Percentiles rank a stretch among this genome's conserved stretches.
phyloP scores from a whole-genome alignment of 768 basidiomycete species.

The Tubosaeta sp. region DNA sequence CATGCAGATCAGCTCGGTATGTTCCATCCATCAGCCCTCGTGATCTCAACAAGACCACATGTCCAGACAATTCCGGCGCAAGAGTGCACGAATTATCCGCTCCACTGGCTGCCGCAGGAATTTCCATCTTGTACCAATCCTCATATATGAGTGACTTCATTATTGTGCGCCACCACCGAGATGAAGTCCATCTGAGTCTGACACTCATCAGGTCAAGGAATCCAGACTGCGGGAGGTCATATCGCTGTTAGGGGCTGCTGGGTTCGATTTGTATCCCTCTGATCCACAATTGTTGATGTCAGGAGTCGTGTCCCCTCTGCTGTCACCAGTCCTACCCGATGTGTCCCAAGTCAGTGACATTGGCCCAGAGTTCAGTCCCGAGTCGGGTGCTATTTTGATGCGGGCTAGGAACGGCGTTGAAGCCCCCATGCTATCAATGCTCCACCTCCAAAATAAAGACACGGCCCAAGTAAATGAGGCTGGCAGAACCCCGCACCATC shows the following conservation, averaged over 20 bases:
- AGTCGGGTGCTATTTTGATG: conserved; percentile 45
- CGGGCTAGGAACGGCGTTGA: conserved; percentile 42
- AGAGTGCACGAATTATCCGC: conserved; percentile 74
- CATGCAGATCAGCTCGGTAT: conserved; percentile 67
- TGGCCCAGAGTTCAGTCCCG: conserved; percentile 28
- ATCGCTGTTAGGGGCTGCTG: conserved; percentile 51
- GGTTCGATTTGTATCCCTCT: conserved; percentile 61
- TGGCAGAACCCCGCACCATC: conserved; percentile 5
- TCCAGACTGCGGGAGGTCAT: conserved; percentile 60
- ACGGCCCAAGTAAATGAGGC: conserved; percentile 2
- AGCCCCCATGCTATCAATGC: conserved; percentile 13
- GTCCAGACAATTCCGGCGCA: conserved; percentile 61
- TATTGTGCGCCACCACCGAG: conserved; percentile 47
- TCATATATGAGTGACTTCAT: conserved; percentile 83
- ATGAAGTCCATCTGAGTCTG: background rate
- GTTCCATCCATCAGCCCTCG: conserved; percentile 16
- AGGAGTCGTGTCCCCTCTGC: conserved; percentile 28
- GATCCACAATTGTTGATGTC: conserved; percentile 36
- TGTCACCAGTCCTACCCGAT: conserved; percentile 31
- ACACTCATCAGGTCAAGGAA: conserved; percentile 55
- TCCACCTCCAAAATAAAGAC: conserved; percentile 4
- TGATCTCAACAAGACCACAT: conserved; percentile 5
- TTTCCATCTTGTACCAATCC: conserved; percentile 79
- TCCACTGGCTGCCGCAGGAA: conserved; percentile 69
- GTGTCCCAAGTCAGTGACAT: conserved; percentile 27